phyloP scores from a whole-genome alignment of 257 asterid species.

The Osmanthus fragrans region DNA sequence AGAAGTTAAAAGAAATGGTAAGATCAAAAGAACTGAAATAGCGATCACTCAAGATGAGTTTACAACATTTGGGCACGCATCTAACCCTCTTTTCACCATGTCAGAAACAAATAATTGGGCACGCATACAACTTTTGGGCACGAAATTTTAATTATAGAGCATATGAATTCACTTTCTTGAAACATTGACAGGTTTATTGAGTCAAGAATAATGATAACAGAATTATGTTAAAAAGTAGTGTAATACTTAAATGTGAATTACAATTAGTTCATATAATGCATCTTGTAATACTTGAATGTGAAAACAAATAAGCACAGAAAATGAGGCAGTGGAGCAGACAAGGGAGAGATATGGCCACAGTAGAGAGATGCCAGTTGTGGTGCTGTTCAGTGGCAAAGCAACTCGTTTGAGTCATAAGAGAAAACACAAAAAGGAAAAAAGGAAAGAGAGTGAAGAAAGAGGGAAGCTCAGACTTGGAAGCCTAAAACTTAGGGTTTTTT shows the following conservation, averaged over 20 bases:
- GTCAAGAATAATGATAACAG: background rate
- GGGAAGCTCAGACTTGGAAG: background rate
- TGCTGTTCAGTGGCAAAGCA: background rate
- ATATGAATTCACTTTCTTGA: background rate
- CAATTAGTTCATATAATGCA: background rate
- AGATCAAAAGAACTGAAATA: background rate
- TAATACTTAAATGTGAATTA: background rate
- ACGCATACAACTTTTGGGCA: no score
- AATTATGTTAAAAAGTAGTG: background rate
- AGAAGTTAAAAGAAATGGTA: background rate
- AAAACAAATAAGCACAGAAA: background rate
- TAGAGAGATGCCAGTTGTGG: no score
- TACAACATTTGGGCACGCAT: background rate
- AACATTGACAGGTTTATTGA: background rate
- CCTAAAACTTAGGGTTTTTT: background rate
- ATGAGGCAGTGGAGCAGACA: no score
- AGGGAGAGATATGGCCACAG: no score
- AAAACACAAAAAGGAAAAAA: no score
- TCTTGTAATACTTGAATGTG: background rate
- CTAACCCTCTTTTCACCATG: no score
- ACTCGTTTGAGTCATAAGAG: background rate
- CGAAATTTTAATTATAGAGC: background rate
- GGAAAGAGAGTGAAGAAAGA: no score
- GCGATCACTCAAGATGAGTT: background rate
- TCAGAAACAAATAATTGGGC: background rate